These are phyloP conservation scores for Vigna unguiculata DNA, from an alignment of 306 rosid species.

Conservation along the genomic window DNA sequence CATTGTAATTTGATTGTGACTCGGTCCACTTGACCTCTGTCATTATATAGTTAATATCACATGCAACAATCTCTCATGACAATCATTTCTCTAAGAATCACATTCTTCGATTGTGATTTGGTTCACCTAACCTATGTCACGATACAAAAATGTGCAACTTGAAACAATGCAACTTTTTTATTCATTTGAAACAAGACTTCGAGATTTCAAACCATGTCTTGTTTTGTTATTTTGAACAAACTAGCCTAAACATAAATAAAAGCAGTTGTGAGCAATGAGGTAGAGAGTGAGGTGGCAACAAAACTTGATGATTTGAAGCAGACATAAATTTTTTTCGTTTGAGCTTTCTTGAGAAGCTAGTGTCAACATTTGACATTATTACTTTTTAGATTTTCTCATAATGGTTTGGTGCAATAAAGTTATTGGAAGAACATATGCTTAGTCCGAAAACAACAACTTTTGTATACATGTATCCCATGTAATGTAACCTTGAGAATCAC, in stretches of 20 bases:
- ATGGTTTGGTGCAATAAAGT: constrained; percentile 40
- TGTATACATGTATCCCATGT: constrained; percentile 36
- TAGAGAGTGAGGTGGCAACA: constrained; percentile 26
- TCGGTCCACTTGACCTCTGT: no score
- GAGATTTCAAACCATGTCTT: no score
- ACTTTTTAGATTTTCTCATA: constrained; percentile 42
- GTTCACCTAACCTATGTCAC: no score
- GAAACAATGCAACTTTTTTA: neutral
- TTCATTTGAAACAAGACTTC: no score
- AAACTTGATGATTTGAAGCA: neutral
- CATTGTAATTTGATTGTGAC: no score
- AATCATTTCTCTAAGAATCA: no score
- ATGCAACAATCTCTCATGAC: no score
- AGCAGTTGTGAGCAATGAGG: neutral
- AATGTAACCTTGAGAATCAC: constrained; percentile 42
- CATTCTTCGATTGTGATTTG: no score
- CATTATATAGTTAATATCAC: no score
- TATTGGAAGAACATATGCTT: constrained; percentile 47
- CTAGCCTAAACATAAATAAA: neutral
- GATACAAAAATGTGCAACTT: no score
- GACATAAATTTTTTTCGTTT: constrained; percentile 8
- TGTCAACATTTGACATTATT: constrained; percentile 35
- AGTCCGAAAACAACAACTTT: constrained; percentile 36
- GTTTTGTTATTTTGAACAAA: no score
- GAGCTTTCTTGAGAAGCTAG: constrained; percentile 44